A percentile compares a stretch with the other conserved stretches of the same genome.
phyloP scores from a whole-genome alignment of 495 filamentous ascomycete species.

The Penicillium argentinense region DNA sequence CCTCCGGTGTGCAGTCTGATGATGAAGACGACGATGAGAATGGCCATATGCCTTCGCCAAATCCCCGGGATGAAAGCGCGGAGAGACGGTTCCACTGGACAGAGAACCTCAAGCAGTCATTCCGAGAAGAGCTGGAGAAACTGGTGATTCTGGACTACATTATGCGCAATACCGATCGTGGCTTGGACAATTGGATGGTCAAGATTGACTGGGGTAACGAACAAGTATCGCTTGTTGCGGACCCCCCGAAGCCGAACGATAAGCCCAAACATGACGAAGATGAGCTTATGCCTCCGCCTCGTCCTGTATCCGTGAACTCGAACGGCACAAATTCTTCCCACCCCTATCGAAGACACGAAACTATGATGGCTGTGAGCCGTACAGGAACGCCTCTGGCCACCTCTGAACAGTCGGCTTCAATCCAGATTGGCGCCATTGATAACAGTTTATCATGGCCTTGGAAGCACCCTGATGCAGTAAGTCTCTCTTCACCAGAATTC shows the following conservation, averaged over 20 bases:
- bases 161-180: slow-evolving; percentile 97
- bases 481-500: slow-evolving; percentile 16
- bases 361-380: slow-evolving; percentile 75
- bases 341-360: slow-evolving; percentile 76
- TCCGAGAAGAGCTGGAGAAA: slow-evolving; percentile 94
- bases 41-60: slow-evolving; percentile 42
- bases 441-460: slow-evolving; percentile 98
- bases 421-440: slow-evolving; percentile 90
- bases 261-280: slow-evolving; percentile 45
- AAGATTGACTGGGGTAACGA: slow-evolving; percentile 84
- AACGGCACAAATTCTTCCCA: slow-evolving; percentile 48
- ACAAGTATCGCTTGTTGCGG: slow-evolving; percentile 79
- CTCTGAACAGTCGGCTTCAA: slow-evolving; percentile 52
- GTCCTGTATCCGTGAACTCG: slow-evolving; percentile 55
- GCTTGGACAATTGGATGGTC: slow-evolving; percentile 99
- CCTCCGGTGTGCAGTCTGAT: slow-evolving; percentile 62
- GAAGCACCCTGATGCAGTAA: slow-evolving; percentile 95
- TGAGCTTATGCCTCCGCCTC: slow-evolving; percentile 52
- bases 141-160: slow-evolving; percentile 98
- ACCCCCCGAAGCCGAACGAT: slow-evolving; percentile 69
- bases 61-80: slow-evolving; percentile 46
- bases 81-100: slow-evolving; percentile 79
- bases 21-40: slow-evolving; percentile 73
- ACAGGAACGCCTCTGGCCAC: slow-evolving; percentile 54
- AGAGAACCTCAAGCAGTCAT: slow-evolving; percentile 81